A percentile compares a stretch with the other conserved stretches of the same genome.
phyloP scores from a whole-genome alignment of 495 filamentous ascomycete species.

The Aspergillus sclerotiicarbonarius region DNA sequence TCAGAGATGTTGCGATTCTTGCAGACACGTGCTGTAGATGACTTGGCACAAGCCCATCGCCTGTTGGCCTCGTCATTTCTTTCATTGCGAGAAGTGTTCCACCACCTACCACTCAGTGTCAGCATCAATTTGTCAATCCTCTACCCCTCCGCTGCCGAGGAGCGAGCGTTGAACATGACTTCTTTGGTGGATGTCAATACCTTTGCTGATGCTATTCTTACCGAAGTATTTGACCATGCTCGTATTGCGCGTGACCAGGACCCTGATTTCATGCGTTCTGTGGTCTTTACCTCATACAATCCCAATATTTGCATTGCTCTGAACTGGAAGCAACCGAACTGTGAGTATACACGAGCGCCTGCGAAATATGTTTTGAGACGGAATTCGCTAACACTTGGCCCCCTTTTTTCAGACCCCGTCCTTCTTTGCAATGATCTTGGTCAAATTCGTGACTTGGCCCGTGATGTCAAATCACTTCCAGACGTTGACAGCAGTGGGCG shows the following conservation, averaged over 20 bases:
- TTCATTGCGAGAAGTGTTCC: constrained; percentile 71
- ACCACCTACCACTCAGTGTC: constrained; percentile 68
- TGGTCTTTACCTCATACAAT: constrained; percentile 93
- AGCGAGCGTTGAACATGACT: constrained; percentile 61
- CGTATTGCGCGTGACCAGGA: constrained; percentile 66
- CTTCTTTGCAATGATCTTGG: constrained; percentile 93
- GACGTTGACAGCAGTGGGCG: constrained; percentile 63
- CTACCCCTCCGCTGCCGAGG: constrained; percentile 73
- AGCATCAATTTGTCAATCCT: constrained; percentile 85
- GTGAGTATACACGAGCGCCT: constrained; percentile 43
- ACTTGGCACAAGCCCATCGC: constrained; percentile 64
- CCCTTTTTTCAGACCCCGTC: constrained; percentile 66
- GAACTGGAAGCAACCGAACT: constrained; percentile 99
- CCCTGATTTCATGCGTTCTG: constrained; percentile 69
- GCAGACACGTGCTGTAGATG: constrained; percentile 42
- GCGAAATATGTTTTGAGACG: neutral
- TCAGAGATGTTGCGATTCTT: constrained; percentile 45
- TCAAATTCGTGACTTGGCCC: constrained; percentile 46
- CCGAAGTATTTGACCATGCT: constrained; percentile 87
- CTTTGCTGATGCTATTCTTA: constrained; percentile 79
- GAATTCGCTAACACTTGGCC: constrained; percentile 1
- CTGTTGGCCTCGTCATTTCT: constrained; percentile 71
- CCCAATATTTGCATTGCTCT: constrained; percentile 83
- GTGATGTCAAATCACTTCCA: constrained; percentile 37
- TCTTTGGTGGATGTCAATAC: constrained; percentile 80